Base-by-base conservation (phyloP, 192 early-diverging fungal genomes). In the Rhizophagus clarus region DNA sequence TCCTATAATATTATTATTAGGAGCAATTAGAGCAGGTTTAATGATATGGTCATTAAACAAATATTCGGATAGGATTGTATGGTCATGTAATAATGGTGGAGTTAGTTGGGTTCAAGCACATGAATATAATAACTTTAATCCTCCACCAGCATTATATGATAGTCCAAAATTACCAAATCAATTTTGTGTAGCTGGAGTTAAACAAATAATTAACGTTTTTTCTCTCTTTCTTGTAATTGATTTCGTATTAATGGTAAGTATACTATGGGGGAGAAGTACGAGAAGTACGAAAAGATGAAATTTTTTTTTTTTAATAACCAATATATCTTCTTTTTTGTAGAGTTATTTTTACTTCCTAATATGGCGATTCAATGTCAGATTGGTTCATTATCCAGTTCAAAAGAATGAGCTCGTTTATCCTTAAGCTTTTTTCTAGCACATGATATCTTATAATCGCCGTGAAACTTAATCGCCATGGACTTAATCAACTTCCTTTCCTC, bases 241-340 rank as follows among this genome's bases (percentile, higher is more conserved):
- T 56, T 79, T 79, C 28, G 0, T 70, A 37, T 40, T 79, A 60
- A 79, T 79, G 77, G 77, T 79, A 61, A 37, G 64, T 67, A 51
- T 5, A 56, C 1, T 0, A 37, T 37, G 34, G 34, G 34, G 5
- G 34, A 37, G 34, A 5, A 37, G 34, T 3, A 26, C 32, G 5
- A n/a, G n/a, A n/a, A n/a, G n/a, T n/a, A n/a, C n/a, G n/a, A n/a
- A n/a, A n/a, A n/a, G n/a, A n/a, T n/a, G n/a, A n/a, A n/a, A n/a
- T n/a, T n/a, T n/a, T n/a, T n/a, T 26, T 24, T 47, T 49, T 40
- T 34, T n/a, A n/a, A 56, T 32, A 32, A 61, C 20, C n/a, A 37
- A 61, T 40, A 8, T 32, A 31, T 70, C 26, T 26, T 26, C 29
- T 34, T 79, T 31, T 15, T 70, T 61, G 32, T 32, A 79, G 77